Conservation (phyloP, 2,329 filamentous ascomycete genomes). For the Trichothecium sympodiale region DNA sequence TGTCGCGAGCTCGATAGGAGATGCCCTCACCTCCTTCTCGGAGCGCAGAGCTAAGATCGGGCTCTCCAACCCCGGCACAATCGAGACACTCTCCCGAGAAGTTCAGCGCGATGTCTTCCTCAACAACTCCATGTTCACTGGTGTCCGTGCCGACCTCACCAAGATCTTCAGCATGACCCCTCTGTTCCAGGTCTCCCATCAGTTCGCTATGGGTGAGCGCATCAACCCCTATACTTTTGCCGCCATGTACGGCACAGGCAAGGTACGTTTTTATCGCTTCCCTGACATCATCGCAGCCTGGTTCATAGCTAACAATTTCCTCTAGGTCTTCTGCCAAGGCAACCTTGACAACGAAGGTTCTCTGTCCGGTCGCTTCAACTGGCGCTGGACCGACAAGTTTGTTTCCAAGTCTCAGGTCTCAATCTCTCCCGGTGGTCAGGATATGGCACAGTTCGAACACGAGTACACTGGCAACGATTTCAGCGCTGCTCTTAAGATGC, state of each 20-base stretch:
- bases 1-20: conserved; percentile 55
- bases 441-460: conserved; percentile 88
- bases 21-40: conserved; percentile 72
- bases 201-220: conserved; percentile 88
- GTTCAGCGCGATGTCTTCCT: conserved; percentile 94
- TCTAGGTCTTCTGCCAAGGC: conserved; percentile 85
- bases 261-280: conserved; percentile 40
- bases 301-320: conserved; percentile 3
- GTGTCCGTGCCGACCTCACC: conserved; percentile 89
- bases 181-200: conserved; percentile 94
- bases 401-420: conserved; percentile 84
- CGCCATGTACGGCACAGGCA: conserved; percentile 84
- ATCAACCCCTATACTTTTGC: conserved; percentile 93
- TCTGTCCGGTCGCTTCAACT: conserved; percentile 84
- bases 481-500: conserved; percentile 80
- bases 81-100: conserved; percentile 83
- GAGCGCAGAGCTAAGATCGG: conserved; percentile 81
- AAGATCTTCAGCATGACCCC: conserved; percentile 92
- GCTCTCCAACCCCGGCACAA: conserved; percentile 81
- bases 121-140: conserved; percentile 93
- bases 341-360: conserved; percentile 88
- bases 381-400: conserved; percentile 69
- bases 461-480: conserved; percentile 94
- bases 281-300: conserved; percentile 6
- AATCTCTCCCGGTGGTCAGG: conserved; percentile 68